These are phyloP conservation scores for Phaffomyces opuntiae DNA, from an alignment of 805 yeast species.

Conservation along the genomic window DNA sequence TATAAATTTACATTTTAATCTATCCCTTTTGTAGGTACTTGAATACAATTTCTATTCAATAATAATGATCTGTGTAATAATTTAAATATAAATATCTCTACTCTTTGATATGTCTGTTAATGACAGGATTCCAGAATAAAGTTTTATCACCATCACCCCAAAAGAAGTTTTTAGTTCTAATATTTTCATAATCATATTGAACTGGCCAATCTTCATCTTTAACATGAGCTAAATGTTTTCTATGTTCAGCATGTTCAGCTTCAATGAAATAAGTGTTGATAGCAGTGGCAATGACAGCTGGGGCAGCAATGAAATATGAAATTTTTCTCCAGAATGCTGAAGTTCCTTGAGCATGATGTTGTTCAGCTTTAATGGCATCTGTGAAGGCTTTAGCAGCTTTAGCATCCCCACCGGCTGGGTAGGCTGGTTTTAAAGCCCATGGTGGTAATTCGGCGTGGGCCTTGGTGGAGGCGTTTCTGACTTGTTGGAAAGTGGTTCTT, in stretches of 20 bases:
- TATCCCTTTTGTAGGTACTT: too few relatives aligned
- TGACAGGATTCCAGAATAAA: slow-evolving; percentile 88
- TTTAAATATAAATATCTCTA: slow-evolving; percentile 1
- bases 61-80: background rate
- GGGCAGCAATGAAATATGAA: slow-evolving; percentile 72
- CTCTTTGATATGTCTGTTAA: slow-evolving; percentile 72
- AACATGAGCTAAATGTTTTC: slow-evolving; percentile 60
- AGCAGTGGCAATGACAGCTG: slow-evolving; percentile 71
- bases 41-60: too few relatives aligned
- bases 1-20: slow-evolving; percentile 28
- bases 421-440: slow-evolving; percentile 41
- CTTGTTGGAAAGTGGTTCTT: slow-evolving; percentile 19
- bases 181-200: slow-evolving; percentile 86
- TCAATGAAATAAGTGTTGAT: slow-evolving; percentile 78
- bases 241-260: slow-evolving; percentile 84
- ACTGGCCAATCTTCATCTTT: slow-evolving; percentile 90
- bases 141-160: slow-evolving; percentile 99
- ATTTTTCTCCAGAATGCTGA: slow-evolving; percentile 81
- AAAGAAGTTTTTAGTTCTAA: slow-evolving; percentile 83
- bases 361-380: slow-evolving; percentile 53
- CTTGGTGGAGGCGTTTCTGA: slow-evolving; percentile 19
- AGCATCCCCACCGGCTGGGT: slow-evolving; percentile 29
- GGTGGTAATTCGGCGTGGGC: slow-evolving; percentile 28
- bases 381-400: slow-evolving; percentile 58
- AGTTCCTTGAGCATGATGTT: slow-evolving; percentile 74